Percentiles rank a stretch among this genome's conserved stretches.
Evolutionary conservation across 441 rosid genomes (phyloP).

Genomic region (Capsella rubella): DNA sequence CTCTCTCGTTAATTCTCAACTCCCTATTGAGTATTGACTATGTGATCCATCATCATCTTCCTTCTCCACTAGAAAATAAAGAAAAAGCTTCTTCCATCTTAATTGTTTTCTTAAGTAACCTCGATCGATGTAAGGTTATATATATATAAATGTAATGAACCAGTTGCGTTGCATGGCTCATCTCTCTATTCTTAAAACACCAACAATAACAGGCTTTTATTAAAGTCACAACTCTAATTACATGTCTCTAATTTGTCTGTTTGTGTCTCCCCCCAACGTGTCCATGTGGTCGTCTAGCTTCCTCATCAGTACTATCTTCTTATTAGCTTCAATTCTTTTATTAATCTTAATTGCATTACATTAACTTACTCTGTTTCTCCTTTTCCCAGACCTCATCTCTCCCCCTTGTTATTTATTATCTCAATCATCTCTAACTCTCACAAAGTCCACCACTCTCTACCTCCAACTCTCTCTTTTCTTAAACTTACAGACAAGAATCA

Average conservation of each 20-base stretch:
- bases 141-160: not conserved
- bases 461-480: constrained; percentile 43
- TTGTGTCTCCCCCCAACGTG: constrained; percentile 50
- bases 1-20: constrained; percentile 28
- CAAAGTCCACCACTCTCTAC: constrained; percentile 44
- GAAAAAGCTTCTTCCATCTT: not conserved
- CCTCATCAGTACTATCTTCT: constrained; percentile 49
- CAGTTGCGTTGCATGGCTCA: constrained; percentile 36
- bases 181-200: constrained; percentile 24
- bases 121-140: constrained; percentile 30
- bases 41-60: constrained; percentile 8
- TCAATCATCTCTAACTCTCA: constrained; percentile 34
- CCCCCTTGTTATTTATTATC: constrained; percentile 44
- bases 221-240: constrained; percentile 36
- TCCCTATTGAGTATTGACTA: constrained; percentile 28
- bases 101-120: not conserved
- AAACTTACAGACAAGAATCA: constrained; percentile 43
- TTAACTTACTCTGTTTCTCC: constrained; percentile 51
- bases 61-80: not conserved
- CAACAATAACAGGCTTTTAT: not conserved
- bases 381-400: constrained; percentile 45
- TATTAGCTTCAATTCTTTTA: constrained; percentile 19
- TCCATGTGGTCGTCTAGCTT: constrained; percentile 67
- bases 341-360: not conserved
- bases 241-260: constrained; percentile 46